Evolutionary conservation across 305 asterid genomes (phyloP).

Genomic region (Fraxinus albicans): DNA sequence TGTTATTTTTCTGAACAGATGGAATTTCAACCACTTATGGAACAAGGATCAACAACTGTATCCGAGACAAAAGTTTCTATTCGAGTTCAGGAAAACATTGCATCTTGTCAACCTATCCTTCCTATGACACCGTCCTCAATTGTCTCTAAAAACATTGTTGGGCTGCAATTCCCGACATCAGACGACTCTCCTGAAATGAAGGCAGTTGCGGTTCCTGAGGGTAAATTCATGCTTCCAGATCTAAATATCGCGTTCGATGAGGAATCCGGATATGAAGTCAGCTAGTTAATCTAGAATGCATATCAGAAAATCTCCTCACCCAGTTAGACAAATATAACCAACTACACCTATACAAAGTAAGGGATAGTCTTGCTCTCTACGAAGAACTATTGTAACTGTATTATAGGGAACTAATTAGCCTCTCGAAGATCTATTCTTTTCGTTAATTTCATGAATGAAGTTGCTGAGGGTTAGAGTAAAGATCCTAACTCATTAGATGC

Average conservation of each 20-base stretch:
- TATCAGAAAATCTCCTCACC: constrained; percentile 6
- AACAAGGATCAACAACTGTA: constrained; percentile 14
- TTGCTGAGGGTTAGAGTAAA: constrained; percentile 21
- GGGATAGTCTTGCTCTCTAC: constrained; percentile 35
- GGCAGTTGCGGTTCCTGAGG: constrained; percentile 15
- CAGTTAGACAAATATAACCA: constrained; percentile 23
- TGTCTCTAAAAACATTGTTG: constrained; percentile 16
- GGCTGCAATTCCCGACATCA: constrained; percentile 21
- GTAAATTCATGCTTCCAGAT: constrained; percentile 58
- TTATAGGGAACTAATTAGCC: constrained; percentile 23
- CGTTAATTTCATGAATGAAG: constrained; percentile 16
- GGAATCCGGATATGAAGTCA: constrained; percentile 36
- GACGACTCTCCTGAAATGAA: constrained; percentile 6
- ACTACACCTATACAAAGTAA: constrained; percentile 28
- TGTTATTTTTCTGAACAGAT: constrained; percentile 36
- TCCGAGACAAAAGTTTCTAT: constrained; percentile 30
- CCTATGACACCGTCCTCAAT: constrained; percentile 21
- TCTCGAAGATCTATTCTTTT: constrained; percentile 30
- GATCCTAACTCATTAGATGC: constrained; percentile 18
- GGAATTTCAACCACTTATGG: constrained; percentile 39
- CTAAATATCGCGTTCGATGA: constrained; percentile 56
- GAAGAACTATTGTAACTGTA: constrained; percentile 29
- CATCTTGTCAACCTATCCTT: constrained; percentile 14
- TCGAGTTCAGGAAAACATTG: constrained; percentile 27
- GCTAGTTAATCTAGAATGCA: constrained; percentile 32